These are phyloP conservation scores for Coemansia sp. DNA, from an alignment of 192 early-diverging fungal species.

Conservation along the genomic window DNA sequence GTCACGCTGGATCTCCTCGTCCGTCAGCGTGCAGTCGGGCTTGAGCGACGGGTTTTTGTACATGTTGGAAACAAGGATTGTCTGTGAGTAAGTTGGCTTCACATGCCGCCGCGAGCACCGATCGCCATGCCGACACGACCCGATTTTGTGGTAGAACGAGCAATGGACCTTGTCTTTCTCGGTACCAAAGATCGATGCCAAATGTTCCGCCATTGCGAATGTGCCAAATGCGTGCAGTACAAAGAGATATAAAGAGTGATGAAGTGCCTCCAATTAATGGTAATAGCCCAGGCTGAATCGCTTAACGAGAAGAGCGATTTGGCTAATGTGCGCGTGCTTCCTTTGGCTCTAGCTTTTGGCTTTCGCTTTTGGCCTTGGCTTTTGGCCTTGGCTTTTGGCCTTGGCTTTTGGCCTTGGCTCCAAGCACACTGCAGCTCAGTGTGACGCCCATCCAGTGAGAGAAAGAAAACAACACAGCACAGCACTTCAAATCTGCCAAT, in stretches of 20 bases:
- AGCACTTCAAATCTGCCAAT: background rate
- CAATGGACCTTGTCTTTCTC: slow-evolving; percentile 99
- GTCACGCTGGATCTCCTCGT: slow-evolving; percentile 60
- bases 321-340: too few species aligned
- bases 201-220: slow-evolving; percentile 72
- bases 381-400: too few species aligned
- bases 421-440: too few species aligned
- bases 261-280: background rate
- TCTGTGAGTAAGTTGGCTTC: slow-evolving; percentile 94
- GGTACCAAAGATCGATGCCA: slow-evolving; percentile 92
- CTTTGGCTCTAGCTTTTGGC: too few species aligned
- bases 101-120: slow-evolving; percentile 96
- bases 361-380: too few species aligned
- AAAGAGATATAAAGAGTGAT: slow-evolving; percentile 10
- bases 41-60: slow-evolving; percentile 85
- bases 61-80: slow-evolving; percentile 89
- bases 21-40: slow-evolving; percentile 71
- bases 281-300: too few species aligned
- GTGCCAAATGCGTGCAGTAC: background rate
- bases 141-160: slow-evolving; percentile 99
- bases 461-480: background rate
- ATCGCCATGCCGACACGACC: slow-evolving; percentile 97
- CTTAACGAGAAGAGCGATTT: too few species aligned
- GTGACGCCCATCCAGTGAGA: too few species aligned
- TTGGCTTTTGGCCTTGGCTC: too few species aligned